Evolutionary conservation across 305 asterid genomes (phyloP), one percentile per base, ranked within the genome.

Genomic region (Fraxinus nigra): DNA sequence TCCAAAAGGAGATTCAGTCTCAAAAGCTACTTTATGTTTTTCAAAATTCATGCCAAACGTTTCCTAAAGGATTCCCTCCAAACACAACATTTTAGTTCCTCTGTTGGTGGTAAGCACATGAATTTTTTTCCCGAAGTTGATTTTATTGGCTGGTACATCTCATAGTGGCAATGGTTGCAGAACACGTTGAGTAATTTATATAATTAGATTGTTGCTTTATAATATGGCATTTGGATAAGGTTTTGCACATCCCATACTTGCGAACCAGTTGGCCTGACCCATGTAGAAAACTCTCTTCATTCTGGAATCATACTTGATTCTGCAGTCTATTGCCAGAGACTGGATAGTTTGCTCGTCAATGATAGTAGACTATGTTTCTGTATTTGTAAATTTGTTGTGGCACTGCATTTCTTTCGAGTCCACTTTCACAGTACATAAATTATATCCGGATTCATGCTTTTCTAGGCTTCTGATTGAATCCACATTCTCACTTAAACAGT

Each of bases 131-230:
- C 14, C 10, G 3, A 26, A 13, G 73, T 73, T 54, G 43, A 24
- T 33, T 79, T n/a, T 8, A 28, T 74, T 34, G 67, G 75, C 77
- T 35, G 79, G 43, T 76, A 77, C 34, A 65, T 77, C 37, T 67
- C 37, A 13, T 28, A 28, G 38, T 69, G 74, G 75, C 40, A 69
- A 69, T 69, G 40, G 18, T 69, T 14, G 9, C 75, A 33, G 37
- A 56, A 48, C 72, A 65, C 78, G 33, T 74, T 48, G 75, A 69
- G n/a, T 30, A 16, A 13, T 26, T 28, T 30, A 69, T 67, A 28
- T 69, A 30, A 69, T 69, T 30, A 8, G 75, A 24, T 22, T 65
- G 72, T 65, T 63, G 13, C 75, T 69, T 28, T 69, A 28, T 11
- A 67, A 67, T 28, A 28, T 28, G n/a, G 37, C 74, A 67, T 28